Conservation (phyloP, 495 filamentous ascomycete genomes). For the Sabuloglossum arenarium region DNA sequence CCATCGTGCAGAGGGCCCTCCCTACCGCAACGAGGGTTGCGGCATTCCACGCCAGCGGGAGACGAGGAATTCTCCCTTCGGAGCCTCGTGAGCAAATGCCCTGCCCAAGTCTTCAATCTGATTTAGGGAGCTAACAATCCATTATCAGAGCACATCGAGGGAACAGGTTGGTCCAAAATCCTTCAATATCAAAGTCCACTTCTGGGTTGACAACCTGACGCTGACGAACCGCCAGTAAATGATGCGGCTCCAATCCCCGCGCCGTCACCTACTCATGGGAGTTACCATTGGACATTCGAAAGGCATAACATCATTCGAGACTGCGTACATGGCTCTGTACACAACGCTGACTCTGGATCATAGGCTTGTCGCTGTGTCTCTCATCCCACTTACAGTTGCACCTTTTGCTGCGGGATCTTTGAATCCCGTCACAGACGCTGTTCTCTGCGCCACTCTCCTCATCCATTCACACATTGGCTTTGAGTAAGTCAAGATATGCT, state of each 20-base stretch:
- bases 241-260: conserved; percentile 61
- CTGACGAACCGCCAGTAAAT: conserved; percentile 41
- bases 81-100: conserved; percentile 36
- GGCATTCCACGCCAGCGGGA: conserved; percentile 52
- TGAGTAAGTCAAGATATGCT: conserved; percentile 30
- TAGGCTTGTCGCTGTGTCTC: conserved; percentile 48
- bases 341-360: background rate
- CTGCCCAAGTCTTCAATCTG: conserved; percentile 14
- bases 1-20: conserved; percentile 4
- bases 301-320: conserved; percentile 28
- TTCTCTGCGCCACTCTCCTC: conserved; percentile 63
- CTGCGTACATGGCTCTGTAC: background rate
- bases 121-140: conserved; percentile 18
- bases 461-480: conserved; percentile 93
- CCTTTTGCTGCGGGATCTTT: conserved; percentile 83
- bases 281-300: conserved; percentile 98
- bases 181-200: background rate
- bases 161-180: conserved; percentile 41
- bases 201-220: conserved; percentile 5
- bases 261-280: conserved; percentile 56
- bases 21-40: conserved; percentile 16
- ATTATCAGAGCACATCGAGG: conserved; percentile 45
- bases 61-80: conserved; percentile 44
- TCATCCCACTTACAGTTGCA: conserved; percentile 71
- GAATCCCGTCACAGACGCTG: conserved; percentile 71